A percentile compares a stretch with the other conserved stretches of the same genome.
Conservation (phyloP, 2,329 filamentous ascomycete species). For the Pseudogymnoascus sp. region DNA sequence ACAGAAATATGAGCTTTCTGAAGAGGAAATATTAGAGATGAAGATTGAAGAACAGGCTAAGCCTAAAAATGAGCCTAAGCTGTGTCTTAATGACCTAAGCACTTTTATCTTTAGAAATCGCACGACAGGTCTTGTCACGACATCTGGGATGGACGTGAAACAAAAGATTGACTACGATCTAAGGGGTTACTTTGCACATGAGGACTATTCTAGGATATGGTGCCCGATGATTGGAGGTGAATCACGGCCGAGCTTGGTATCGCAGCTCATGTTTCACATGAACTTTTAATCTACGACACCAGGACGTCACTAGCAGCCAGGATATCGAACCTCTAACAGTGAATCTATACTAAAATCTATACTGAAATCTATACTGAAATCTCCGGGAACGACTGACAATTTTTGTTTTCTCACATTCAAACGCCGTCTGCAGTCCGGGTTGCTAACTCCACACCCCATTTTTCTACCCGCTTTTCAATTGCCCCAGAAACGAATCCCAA, state of each 20-base stretch:
- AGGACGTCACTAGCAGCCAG: background rate
- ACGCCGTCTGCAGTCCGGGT: background rate
- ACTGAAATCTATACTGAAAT: background rate
- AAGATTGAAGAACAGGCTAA: background rate
- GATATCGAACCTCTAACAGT: background rate
- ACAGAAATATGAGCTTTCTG: background rate
- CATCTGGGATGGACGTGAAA: background rate
- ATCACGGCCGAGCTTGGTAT: background rate
- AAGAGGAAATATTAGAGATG: background rate
- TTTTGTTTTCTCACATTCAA: background rate
- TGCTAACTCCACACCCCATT: background rate
- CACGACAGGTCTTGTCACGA: background rate
- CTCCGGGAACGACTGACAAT: background rate
- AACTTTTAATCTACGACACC: background rate
- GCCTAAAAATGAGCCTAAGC: background rate
- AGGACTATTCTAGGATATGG: background rate
- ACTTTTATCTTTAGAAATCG: background rate
- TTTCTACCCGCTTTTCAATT: background rate
- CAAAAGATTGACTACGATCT: background rate
- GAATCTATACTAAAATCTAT: background rate
- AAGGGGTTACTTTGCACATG: background rate
- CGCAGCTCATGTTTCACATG: background rate
- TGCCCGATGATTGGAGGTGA: background rate
- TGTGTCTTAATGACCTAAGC: background rate
- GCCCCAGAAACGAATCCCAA: slow-evolving; percentile 78